Conservation (phyloP, 306 rosid species). For the Glycine latifolia region DNA sequence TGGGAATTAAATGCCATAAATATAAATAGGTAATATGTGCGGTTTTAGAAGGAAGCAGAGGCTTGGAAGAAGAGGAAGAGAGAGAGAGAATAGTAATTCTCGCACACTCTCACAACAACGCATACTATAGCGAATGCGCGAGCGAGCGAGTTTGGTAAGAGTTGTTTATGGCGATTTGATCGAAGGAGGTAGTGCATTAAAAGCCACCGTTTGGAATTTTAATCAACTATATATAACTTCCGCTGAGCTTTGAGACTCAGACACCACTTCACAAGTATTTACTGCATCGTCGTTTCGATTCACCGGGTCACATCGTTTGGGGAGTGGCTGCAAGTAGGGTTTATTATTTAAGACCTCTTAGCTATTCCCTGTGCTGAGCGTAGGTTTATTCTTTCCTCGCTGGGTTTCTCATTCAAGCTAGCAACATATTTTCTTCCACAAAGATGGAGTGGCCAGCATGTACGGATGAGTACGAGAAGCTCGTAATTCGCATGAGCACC, state of each 20-base stretch:
- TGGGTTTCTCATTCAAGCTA: not conserved
- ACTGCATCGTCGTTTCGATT: not conserved
- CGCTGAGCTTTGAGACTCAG: conserved; percentile 3
- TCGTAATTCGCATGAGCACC: conserved; percentile 81
- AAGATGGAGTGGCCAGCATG: conserved; percentile 77
- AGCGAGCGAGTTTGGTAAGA: conserved; percentile 47
- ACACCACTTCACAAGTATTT: not conserved
- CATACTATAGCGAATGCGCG: conserved; percentile 14
- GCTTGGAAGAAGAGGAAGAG: conserved; percentile 45
- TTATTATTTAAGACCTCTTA: not conserved
- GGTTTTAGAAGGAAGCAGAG: conserved; percentile 25
- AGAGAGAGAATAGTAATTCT: conserved; percentile 44
- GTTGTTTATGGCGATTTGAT: conserved; percentile 62
- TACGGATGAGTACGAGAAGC: conserved; percentile 84
- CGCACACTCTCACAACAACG: conserved; percentile 34
- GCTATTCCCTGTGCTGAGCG: not conserved
- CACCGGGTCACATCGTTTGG: conserved; percentile 19
- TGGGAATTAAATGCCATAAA: conserved; percentile 27
- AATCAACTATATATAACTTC: conserved; percentile 18
- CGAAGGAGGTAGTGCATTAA: conserved; percentile 53
- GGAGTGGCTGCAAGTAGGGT: not conserved
- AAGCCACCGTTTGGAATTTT: conserved; percentile 50
- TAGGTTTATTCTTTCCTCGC: conserved; percentile 13
- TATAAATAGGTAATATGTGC: conserved; percentile 40
- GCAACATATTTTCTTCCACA: not conserved